These are phyloP conservation scores for Talaromyces wortmannii DNA, from an alignment of 495 filamentous ascomycete species.

Conservation along the genomic window DNA sequence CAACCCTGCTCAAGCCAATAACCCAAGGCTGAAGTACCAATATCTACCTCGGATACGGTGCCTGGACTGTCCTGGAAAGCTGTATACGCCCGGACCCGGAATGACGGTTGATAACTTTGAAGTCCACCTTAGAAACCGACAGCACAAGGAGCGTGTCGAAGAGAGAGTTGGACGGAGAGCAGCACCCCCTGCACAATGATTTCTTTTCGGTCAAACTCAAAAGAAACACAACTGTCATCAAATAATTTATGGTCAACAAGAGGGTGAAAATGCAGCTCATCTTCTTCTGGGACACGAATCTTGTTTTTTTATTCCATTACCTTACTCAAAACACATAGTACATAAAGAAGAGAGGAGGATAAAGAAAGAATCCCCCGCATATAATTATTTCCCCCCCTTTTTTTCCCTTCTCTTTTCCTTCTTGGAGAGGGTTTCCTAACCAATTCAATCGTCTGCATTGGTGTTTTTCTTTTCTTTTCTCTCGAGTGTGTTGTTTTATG, in stretches of 20 bases:
- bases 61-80: conserved; percentile 84
- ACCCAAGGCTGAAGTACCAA: conserved; percentile 54
- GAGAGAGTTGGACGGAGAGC: conserved; percentile 28
- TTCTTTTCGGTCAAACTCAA: neutral
- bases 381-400: too few species aligned
- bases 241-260: too few species aligned
- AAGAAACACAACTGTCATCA: too few species aligned
- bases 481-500: too few species aligned
- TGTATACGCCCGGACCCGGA: conserved; percentile 83
- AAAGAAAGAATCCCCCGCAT: too few species aligned
- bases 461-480: too few species aligned
- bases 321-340: neutral
- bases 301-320: neutral
- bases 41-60: conserved; percentile 84
- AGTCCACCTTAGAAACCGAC: conserved; percentile 75
- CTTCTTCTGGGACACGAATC: neutral
- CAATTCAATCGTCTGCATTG: too few species aligned
- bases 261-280: neutral
- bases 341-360: neutral
- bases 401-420: too few species aligned
- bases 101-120: conserved; percentile 84
- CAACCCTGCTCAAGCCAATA: conserved; percentile 38
- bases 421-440: too few species aligned
- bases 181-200: neutral
- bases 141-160: conserved; percentile 72